Percentiles rank a stretch among this genome's conserved stretches.
Conservation (phyloP, 2,329 filamentous ascomycete genomes). For the Bipolaris victoriae region DNA sequence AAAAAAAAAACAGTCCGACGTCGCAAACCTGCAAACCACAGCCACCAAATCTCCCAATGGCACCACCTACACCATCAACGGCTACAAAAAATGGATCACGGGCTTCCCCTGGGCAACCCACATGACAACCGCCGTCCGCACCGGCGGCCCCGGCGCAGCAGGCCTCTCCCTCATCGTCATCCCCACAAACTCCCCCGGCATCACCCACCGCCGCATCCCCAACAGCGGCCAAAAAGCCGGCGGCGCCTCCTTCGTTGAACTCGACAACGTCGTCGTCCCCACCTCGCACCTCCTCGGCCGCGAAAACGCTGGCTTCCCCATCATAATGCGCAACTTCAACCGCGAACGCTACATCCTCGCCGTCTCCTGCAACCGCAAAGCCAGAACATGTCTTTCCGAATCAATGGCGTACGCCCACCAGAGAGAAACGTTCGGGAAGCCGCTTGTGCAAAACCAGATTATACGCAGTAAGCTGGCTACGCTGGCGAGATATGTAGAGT, state of each 20-base stretch:
- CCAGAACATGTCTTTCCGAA: conserved; percentile 62
- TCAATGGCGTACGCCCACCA: conserved; percentile 59
- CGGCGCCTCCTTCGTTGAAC: conserved; percentile 63
- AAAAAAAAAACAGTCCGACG: conserved; percentile 57
- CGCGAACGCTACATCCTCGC: conserved; percentile 65
- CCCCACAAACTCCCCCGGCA: conserved; percentile 57
- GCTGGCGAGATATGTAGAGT: conserved; percentile 65
- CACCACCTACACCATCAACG: conserved; percentile 72
- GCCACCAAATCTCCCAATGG: conserved; percentile 76
- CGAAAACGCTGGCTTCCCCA: conserved; percentile 62
- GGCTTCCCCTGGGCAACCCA: conserved; percentile 66
- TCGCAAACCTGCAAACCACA: conserved; percentile 67
- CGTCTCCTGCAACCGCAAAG: conserved; percentile 63
- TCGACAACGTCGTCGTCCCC: conserved; percentile 64
- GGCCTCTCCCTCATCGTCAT: conserved; percentile 67
- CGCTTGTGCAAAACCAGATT: conserved; percentile 63
- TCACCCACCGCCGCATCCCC: conserved; percentile 61
- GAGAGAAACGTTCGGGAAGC: conserved; percentile 64
- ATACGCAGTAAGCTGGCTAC: conserved; percentile 67
- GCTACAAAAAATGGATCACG: conserved; percentile 73
- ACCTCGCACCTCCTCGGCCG: conserved; percentile 60
- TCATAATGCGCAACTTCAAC: conserved; percentile 63
- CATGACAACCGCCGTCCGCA: conserved; percentile 67
- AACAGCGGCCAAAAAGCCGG: conserved; percentile 73
- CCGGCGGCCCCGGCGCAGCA: conserved; percentile 59